Base-by-base conservation (phyloP, 1,284 basidiomycete species). In the Pseudozyma tsukubaensis region DNA sequence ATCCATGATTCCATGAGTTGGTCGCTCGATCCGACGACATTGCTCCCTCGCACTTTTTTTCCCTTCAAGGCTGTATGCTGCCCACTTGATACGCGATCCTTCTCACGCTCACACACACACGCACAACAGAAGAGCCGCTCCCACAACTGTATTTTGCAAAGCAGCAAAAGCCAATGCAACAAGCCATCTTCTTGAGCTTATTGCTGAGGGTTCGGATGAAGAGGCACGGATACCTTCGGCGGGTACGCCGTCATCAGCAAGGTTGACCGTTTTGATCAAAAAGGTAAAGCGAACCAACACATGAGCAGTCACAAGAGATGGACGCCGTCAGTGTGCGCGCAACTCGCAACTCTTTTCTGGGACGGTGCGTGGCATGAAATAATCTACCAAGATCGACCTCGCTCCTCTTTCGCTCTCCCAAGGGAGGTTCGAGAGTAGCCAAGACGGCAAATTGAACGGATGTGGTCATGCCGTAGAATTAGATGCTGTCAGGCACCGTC, bases 371-470 rank as follows among this genome's bases (percentile, higher is more conserved):
- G 24, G 37, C 37, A 16, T 44, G 21, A 21, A 29, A 12, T 47
- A 16, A 47, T 3, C 13, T 47, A 29, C 8, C 44, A 47, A 29
- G 44, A 47, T 24, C 44, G 44, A 47, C 44, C 44, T 29, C 44
- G 24, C 44, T 47, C 14, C 44, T 47, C 10, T 16, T 24, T 16
- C 14, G 18, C 42, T 47, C 44, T 12, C 19, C 19, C 2, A 19
- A 19, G 4, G 44, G 21, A 11, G n/a, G 21, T 12, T 13, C 19
- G 44, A n/a, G 44, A 47, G 24, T 29, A 6, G 24, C 6, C 24
- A 29, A 29, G 24, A 29, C 24, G 24, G 24, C 24, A 29, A 29
- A 29, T 29, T 29, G 24, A 29, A 29, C 24, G 24, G 24, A 29
- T 29, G 24, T 29, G 24, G 24, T 29, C 24, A 29, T 29, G 24